A percentile compares a stretch with the other conserved stretches of the same genome.
These are phyloP conservation scores for Rhodotorula paludigena DNA, from an alignment of 768 basidiomycete genomes.

Conservation along the genomic window DNA sequence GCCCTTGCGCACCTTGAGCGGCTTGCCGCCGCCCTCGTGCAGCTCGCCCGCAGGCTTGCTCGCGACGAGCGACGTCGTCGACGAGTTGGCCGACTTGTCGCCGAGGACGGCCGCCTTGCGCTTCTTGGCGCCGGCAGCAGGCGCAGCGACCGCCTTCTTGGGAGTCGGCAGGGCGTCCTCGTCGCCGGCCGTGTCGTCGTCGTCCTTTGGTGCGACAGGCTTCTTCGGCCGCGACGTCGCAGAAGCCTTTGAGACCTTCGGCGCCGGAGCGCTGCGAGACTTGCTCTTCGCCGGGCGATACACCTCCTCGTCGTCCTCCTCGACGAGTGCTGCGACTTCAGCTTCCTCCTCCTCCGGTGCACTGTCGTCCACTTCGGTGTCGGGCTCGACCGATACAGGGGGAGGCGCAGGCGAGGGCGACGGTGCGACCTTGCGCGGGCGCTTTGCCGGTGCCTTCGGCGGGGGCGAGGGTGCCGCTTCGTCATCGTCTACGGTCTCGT, in stretches of 20 bases:
- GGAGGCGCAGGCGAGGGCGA: neutral
- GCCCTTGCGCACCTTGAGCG: slow-evolving; percentile 24
- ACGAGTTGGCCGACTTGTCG: slow-evolving; percentile 13
- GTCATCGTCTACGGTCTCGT: neutral
- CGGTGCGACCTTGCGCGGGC: neutral
- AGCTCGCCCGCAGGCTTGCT: neutral
- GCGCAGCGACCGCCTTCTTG: neutral
- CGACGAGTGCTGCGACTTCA: neutral
- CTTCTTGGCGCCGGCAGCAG: slow-evolving; percentile 10
- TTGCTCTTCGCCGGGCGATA: slow-evolving; percentile 1
- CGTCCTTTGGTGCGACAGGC: neutral
- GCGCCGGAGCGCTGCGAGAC: neutral
- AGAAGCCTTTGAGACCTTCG: slow-evolving; percentile 3
- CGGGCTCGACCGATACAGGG: too few species aligned
- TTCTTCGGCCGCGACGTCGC: neutral
- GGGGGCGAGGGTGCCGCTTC: neutral
- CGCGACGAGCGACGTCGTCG: neutral
- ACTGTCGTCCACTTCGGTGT: neutral
- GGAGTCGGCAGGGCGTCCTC: slow-evolving; percentile 5
- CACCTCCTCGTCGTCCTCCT: neutral
- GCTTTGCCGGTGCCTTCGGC: neutral
- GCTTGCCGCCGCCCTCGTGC: neutral
- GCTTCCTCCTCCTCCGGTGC: neutral
- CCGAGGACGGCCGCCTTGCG: slow-evolving; percentile 18
- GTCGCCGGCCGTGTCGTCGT: slow-evolving; percentile 1